phyloP scores from a whole-genome alignment of 768 basidiomycete genomes.

The Lentinula detonsa region DNA sequence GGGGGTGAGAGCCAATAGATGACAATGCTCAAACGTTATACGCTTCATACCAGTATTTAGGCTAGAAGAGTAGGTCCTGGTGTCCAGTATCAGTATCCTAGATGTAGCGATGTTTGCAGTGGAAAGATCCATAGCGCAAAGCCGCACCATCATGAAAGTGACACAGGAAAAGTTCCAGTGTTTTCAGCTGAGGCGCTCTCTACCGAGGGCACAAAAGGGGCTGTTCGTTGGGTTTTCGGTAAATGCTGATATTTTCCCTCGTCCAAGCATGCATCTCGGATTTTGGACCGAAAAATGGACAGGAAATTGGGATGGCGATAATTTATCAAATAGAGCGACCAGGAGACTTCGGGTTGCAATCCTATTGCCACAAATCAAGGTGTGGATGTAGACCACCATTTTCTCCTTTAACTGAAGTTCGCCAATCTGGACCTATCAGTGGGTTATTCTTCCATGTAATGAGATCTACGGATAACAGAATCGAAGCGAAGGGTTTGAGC shows the following conservation, averaged over 20 bases:
- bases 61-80: neutral
- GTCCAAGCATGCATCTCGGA: neutral
- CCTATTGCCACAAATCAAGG: neutral
- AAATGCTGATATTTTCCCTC: neutral
- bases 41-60: neutral
- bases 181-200: neutral
- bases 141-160: neutral
- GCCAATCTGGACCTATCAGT: neutral
- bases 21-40: neutral
- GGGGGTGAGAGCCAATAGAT: neutral
- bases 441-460: neutral
- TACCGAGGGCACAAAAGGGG: neutral
- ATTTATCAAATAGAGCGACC: neutral
- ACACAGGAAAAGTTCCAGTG: neutral
- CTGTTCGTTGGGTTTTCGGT: too few species aligned
- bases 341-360: too few species aligned
- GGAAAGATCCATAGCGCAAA: neutral
- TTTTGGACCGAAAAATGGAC: neutral
- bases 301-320: neutral
- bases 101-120: neutral
- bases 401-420: neutral
- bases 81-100: neutral
- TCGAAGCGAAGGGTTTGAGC: too few species aligned
- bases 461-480: neutral
- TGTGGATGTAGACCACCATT: neutral